Conservation (phyloP, 176 grass and related monocot species). For the Puya raimondii region DNA sequence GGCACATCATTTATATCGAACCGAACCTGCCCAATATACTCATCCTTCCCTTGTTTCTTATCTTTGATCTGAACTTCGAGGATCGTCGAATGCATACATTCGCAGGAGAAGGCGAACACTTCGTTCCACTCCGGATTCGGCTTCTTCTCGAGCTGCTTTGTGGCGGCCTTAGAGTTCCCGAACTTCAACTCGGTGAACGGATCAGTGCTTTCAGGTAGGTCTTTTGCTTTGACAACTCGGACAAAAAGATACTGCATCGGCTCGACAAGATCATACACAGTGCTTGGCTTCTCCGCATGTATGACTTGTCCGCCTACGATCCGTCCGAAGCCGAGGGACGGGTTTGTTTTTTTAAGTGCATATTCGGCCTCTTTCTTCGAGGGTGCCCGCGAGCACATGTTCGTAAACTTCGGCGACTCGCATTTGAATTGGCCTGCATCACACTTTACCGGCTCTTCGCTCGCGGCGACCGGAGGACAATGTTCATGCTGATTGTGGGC, state of each 20-base stretch:
- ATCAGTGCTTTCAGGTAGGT: constrained; percentile 20
- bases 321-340: constrained; percentile 25
- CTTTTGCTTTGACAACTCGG: constrained; percentile 35
- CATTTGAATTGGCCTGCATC: constrained; percentile 5
- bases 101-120: constrained; percentile 22
- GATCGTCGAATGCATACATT: constrained; percentile 5
- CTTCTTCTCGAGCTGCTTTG: constrained; percentile 26
- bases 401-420: constrained; percentile 15
- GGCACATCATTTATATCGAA: constrained; percentile 46
- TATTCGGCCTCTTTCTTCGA: constrained; percentile 23
- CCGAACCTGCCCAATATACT: constrained; percentile 8
- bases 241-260: constrained; percentile 35
- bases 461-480: background rate
- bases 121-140: constrained; percentile 28
- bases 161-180: constrained; percentile 12
- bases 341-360: constrained; percentile 36
- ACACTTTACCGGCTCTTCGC: constrained; percentile 1
- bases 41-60: constrained; percentile 17
- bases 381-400: constrained; percentile 12
- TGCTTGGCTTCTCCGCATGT: background rate
- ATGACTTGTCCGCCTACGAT: constrained; percentile 17
- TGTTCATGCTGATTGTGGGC: background rate
- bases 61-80: constrained; percentile 21
- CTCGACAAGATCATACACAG: constrained; percentile 36
- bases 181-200: constrained; percentile 15